Conservation (phyloP, 73 alveolate genomes). For the Paramecium octaurelia region DNA sequence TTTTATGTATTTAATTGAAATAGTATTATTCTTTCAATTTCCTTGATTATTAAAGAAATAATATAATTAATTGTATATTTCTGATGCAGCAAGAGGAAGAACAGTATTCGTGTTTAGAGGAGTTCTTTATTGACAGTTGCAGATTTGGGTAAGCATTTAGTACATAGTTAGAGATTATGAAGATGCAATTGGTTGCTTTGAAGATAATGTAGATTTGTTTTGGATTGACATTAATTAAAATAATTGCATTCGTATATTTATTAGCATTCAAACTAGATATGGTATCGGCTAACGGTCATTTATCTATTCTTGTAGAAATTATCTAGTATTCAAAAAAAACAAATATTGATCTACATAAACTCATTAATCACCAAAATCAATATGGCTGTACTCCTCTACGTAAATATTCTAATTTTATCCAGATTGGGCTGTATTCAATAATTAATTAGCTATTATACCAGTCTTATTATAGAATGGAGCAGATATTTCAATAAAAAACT, state of each 20-base stretch:
- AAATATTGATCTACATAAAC: background rate
- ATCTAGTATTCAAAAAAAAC: background rate
- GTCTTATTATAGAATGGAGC: background rate
- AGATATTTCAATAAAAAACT: background rate
- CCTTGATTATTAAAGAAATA: constrained; percentile 38
- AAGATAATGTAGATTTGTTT: background rate
- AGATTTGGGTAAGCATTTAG: background rate
- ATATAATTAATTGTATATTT: background rate
- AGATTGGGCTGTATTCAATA: constrained; percentile 21
- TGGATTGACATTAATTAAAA: background rate
- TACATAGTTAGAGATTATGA: background rate
- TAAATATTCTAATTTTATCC: background rate
- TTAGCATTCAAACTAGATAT: background rate
- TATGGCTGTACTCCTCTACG: constrained; percentile 34
- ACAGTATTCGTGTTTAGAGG: constrained; percentile 3
- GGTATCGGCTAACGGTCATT: constrained; percentile 29
- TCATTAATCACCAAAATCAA: background rate
- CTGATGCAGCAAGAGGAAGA: background rate
- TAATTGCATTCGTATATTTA: constrained; percentile 17
- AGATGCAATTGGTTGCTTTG: constrained; percentile 11
- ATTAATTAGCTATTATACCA: background rate
- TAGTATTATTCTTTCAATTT: background rate
- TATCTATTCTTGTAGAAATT: background rate
- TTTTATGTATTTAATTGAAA: too few relatives aligned
- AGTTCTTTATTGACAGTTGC: constrained; percentile 19